These are phyloP conservation scores for Monilinia laxa DNA, from an alignment of 2,329 filamentous ascomycete genomes.

Conservation along the genomic window DNA sequence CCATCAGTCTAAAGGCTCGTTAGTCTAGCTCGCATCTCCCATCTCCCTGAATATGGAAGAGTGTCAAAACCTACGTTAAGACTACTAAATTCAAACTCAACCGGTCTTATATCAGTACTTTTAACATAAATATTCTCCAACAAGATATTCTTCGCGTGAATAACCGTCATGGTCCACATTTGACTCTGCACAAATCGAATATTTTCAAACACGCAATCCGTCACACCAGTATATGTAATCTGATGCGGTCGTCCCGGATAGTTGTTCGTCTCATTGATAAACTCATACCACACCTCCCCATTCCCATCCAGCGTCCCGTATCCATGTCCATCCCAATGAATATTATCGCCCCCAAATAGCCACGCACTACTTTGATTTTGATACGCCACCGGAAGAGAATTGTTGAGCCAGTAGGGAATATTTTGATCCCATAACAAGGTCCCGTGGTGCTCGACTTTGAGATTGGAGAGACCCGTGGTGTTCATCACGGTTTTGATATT, in stretches of 20 bases:
- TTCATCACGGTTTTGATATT: slow-evolving; percentile 48
- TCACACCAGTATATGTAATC: slow-evolving; percentile 49
- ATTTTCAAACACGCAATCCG: slow-evolving; percentile 50
- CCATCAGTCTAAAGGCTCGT: slow-evolving; percentile 48
- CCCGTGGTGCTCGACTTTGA: slow-evolving; percentile 53
- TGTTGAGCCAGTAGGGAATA: slow-evolving; percentile 15
- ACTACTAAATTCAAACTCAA: slow-evolving; percentile 21
- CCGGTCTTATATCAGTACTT: slow-evolving; percentile 40
- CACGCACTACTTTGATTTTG: slow-evolving; percentile 57
- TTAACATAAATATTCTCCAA: slow-evolving; percentile 55
- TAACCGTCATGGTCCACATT: slow-evolving; percentile 55
- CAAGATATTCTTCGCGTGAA: slow-evolving; percentile 46
- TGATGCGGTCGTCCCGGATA: slow-evolving; percentile 51
- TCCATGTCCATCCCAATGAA: slow-evolving; percentile 51
- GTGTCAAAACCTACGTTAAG: slow-evolving; percentile 2
- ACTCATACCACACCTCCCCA: slow-evolving; percentile 60
- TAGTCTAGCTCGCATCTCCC: slow-evolving; percentile 25
- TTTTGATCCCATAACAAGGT: slow-evolving; percentile 43
- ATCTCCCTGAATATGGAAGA: too few species aligned
- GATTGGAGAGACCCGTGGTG: slow-evolving; percentile 45
- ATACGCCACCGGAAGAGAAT: slow-evolving; percentile 52
- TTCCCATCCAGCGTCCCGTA: slow-evolving; percentile 58
- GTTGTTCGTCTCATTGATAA: slow-evolving; percentile 47
- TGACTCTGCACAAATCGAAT: slow-evolving; percentile 56
- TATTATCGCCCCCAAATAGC: slow-evolving; percentile 53